These are phyloP conservation scores for Emergomyces orientalis DNA, from an alignment of 2,329 filamentous ascomycete species.

Conservation along the genomic window DNA sequence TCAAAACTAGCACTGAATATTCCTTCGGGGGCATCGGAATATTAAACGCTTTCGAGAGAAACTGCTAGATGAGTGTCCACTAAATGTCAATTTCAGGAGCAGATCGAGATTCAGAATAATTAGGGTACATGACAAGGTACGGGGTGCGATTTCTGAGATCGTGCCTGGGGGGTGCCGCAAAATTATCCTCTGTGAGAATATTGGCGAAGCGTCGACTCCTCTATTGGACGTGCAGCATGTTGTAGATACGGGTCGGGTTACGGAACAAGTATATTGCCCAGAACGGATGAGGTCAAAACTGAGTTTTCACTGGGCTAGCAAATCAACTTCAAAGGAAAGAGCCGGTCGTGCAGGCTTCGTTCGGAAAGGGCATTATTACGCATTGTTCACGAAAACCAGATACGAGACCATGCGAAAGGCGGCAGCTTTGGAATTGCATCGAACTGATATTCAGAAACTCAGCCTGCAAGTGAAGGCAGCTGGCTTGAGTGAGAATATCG, in stretches of 20 bases:
- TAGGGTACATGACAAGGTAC: conserved; percentile 40
- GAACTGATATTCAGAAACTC: conserved; percentile 36
- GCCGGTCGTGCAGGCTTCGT: conserved; percentile 44
- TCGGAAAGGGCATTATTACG: conserved; percentile 42
- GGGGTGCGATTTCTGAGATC: conserved; percentile 35
- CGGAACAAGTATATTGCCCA: conserved; percentile 34
- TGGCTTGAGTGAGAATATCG: conserved; percentile 31
- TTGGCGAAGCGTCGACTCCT: conserved; percentile 45
- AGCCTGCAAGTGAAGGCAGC: conserved; percentile 38
- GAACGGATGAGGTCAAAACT: conserved; percentile 31
- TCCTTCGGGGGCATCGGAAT: conserved; percentile 39
- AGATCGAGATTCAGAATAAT: conserved; percentile 34
- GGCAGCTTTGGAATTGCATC: conserved; percentile 35
- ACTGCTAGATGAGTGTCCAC: conserved; percentile 20
- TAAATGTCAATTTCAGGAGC: conserved; percentile 37
- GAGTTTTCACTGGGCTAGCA: conserved; percentile 39
- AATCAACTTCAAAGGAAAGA: conserved; percentile 41
- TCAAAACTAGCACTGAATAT: conserved; percentile 33
- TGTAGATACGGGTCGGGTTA: conserved; percentile 40
- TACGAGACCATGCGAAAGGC: conserved; percentile 27
- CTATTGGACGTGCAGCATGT: conserved; percentile 45
- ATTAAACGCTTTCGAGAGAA: conserved; percentile 27
- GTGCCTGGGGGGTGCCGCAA: conserved; percentile 37
- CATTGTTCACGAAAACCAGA: conserved; percentile 35
- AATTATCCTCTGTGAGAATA: conserved; percentile 44